Conservation (phyloP, 208 protist species). For the Naegleria fowleri region DNA sequence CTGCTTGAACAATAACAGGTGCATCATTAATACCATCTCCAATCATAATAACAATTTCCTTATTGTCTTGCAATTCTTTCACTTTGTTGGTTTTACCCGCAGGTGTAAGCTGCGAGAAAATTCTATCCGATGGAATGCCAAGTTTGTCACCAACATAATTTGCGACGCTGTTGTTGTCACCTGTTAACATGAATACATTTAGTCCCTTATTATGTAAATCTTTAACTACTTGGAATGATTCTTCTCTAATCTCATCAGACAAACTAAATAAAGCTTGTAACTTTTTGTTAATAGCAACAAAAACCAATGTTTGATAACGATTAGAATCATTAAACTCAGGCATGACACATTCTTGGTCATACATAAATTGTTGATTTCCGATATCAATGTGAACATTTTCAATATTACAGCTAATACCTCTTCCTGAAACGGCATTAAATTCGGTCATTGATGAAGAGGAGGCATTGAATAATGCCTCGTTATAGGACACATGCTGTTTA, state of each 20-base stretch:
- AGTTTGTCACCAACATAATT: conserved; percentile 55
- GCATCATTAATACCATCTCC: conserved; percentile 78
- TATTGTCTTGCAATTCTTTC: conserved; percentile 51
- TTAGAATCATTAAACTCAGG: not conserved
- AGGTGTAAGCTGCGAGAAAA: conserved; percentile 69
- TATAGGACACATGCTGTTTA: conserved; percentile 21
- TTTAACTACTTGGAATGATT: conserved; percentile 63
- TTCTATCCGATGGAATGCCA: conserved; percentile 60
- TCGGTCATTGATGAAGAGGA: conserved; percentile 61
- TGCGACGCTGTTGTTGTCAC: conserved; percentile 66
- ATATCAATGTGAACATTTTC: conserved; percentile 18
- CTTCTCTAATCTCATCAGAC: conserved; percentile 70
- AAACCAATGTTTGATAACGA: conserved; percentile 57
- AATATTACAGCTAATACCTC: conserved; percentile 24
- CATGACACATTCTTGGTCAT: not conserved
- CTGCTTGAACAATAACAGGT: conserved; percentile 60
- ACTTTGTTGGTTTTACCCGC: conserved; percentile 72
- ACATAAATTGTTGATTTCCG: conserved; percentile 30
- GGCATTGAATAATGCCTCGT: conserved; percentile 55
- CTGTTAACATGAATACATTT: conserved; percentile 67
- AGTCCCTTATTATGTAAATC: conserved; percentile 49
- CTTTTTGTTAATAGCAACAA: conserved; percentile 63
- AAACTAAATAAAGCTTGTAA: conserved; percentile 59
- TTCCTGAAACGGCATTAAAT: conserved; percentile 52
- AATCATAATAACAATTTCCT: conserved; percentile 55